Percentiles rank a stretch among this genome's conserved stretches.
phyloP scores from a whole-genome alignment of 768 basidiomycete species.

The Podaxis pistillaris region DNA sequence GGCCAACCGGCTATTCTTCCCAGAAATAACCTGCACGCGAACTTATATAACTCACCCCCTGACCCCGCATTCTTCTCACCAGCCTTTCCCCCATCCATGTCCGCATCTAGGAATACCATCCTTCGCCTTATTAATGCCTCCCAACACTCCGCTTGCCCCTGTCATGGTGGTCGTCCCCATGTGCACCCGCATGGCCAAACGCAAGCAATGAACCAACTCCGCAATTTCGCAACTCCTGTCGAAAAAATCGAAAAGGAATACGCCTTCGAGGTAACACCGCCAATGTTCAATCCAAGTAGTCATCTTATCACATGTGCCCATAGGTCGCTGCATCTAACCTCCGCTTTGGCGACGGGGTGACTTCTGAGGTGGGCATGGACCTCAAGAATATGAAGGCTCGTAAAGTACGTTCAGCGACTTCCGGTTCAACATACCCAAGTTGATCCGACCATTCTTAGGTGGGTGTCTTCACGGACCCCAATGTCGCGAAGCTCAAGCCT shows the following conservation, averaged over 20 bases:
- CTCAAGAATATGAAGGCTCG: constrained; percentile 90
- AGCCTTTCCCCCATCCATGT: constrained; percentile 31
- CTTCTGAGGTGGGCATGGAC: constrained; percentile 90
- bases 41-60: not conserved
- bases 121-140: constrained; percentile 73
- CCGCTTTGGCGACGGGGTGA: constrained; percentile 88
- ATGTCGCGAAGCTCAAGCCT: constrained; percentile 75
- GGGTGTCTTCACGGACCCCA: constrained; percentile 91
- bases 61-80: not conserved
- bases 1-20: not conserved
- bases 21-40: not conserved
- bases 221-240: constrained; percentile 78
- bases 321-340: constrained; percentile 87
- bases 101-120: constrained; percentile 61
- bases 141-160: constrained; percentile 75
- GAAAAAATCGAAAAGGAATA: constrained; percentile 78
- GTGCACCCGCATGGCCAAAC: constrained; percentile 40
- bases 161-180: constrained; percentile 62
- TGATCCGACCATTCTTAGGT: constrained; percentile 50
- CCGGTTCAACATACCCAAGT: constrained; percentile 3
- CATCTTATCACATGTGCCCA: constrained; percentile 1
- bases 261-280: constrained; percentile 72
- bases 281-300: not conserved
- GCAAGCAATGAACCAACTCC: constrained; percentile 56
- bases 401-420: constrained; percentile 50